Evolutionary conservation across 371 early-diverging fungal species (phyloP), one percentile per base, ranked within the genome.

Genomic region (Apophysomyces sp.): DNA sequence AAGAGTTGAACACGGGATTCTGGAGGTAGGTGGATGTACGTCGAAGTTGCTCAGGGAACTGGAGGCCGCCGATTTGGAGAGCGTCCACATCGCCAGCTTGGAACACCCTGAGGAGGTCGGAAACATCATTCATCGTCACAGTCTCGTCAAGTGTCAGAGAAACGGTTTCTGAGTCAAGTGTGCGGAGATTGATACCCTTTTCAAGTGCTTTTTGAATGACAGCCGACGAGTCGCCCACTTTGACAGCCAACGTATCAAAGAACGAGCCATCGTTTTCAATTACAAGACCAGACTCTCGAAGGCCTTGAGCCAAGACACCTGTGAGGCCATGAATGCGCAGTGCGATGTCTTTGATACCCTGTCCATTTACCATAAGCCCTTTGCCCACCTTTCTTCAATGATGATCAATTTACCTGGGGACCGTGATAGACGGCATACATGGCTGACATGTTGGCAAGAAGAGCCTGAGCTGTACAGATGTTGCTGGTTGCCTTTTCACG

Each of bases 401-500:
- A 21, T 44, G 2, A 0, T 21, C 9, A 21, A 44, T 21, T 18
- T 65, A 86, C 87, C 70, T 88, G 78, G 13, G 98, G 98, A 41
- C 98, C 98, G 71, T 98, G 98, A 79, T 97, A 98, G 56, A 98
- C 93, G 40, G 95, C 96, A 65, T 95, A 95, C 91, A 95, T 92
- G 63, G 94, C 94, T 59, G 92, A 81, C 94, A 95, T 93, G 82
- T 94, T 94, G 63, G 96, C 96, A 63, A 94, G 79, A 52, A 95
- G 80, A 39, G 94, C 96, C 72, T 95, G 94, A 18, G 98, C 97
- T 0, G 98, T 98, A 83, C 98, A 98, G 61, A 98, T 98, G 83
- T 98, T 98, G 78, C 88, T 88, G 55, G 98, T 96, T 12, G 98
- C 98, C 89, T 97, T 97, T 68, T 98, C 98, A 67, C 98, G 89